Evolutionary conservation across 257 asterid genomes (phyloP).

Genomic region (Rubia yunnanensis): DNA sequence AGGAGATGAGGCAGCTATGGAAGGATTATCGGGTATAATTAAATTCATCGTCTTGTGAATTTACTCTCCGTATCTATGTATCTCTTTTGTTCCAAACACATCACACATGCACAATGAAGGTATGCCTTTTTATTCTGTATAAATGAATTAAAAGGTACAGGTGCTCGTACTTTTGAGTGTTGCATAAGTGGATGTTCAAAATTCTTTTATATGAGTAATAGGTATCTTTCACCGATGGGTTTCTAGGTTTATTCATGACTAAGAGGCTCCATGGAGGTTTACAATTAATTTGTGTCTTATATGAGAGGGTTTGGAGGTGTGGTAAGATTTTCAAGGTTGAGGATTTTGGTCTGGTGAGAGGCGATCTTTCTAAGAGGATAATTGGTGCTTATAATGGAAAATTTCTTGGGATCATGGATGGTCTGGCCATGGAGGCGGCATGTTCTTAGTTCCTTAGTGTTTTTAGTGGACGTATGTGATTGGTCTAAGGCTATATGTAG

Average conservation of each 20-base stretch:
- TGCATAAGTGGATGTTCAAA: not conserved
- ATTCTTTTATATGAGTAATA: not conserved
- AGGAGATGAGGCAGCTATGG: conserved; percentile 70
- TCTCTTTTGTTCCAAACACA: not conserved
- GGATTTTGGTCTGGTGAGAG: not conserved
- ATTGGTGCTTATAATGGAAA: not conserved
- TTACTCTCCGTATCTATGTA: not conserved
- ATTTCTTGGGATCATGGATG: not conserved
- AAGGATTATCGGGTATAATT: conserved; percentile 60
- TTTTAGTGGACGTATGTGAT: not conserved
- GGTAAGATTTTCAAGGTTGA: no score
- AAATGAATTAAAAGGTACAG: not conserved
- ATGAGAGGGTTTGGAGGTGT: not conserved
- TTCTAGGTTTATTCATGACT: not conserved
- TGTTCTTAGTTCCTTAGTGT: not conserved
- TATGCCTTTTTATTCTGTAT: not conserved
- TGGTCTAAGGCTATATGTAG: no score
- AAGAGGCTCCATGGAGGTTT: not conserved
- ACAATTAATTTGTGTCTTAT: not conserved
- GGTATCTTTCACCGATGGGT: not conserved
- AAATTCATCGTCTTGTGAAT: not conserved
- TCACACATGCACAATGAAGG: not conserved
- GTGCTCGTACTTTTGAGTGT: not conserved
- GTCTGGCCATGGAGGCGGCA: not conserved
- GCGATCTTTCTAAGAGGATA: not conserved